Base-by-base conservation (phyloP, 805 yeast species). In the Ogataea minuta region DNA sequence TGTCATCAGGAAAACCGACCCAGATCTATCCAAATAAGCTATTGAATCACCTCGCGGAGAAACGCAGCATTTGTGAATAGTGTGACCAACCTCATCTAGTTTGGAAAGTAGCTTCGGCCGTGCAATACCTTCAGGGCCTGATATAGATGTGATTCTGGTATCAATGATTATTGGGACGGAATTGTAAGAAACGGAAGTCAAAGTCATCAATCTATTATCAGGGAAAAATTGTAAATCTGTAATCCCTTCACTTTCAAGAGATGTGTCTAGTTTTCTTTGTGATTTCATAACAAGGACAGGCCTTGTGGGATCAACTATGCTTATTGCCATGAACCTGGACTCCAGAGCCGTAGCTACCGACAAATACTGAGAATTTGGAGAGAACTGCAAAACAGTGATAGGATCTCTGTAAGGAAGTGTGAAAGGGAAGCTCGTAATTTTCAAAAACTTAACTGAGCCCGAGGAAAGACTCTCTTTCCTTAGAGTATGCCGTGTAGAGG, bases 341-440 rank as follows among this genome's bases (percentile, higher is more conserved):
- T 89, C 96, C 56, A 86, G 63, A 1, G 76, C 77, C 0, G 93
- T 84, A 13, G 91, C 78, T 50, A 95, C 87, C 3, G 89, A 68
- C 23, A 90, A 52, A 50, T 83, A 83, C 3, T 76, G 64, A 0
- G 88, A 85, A 39, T 83, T 81, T 1, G 77, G 68, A 4, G 95
- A 85, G 58, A 90, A 86, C 34, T 78, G 75, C 8, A 90, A 60
- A 3, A 83, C 69, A 47, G 82, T 82, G 27, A 90, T 77, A 1
- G 95, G 95, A 59, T 91, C 97, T 21, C 86, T 64, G 59, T 87
- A 88, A 0, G 97, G 96, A 35, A 86, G 70, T 0, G 95, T 82
- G 23, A 89, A 61, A 9, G 64, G 64, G 23, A 51, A 57, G 1
- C 61, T 49, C 1, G 57, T 46, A 7, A 61, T 37, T 15, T 50